These are phyloP conservation scores for Santalum album DNA, from an alignment of 164 flowering plant species.

Conservation along the genomic window DNA sequence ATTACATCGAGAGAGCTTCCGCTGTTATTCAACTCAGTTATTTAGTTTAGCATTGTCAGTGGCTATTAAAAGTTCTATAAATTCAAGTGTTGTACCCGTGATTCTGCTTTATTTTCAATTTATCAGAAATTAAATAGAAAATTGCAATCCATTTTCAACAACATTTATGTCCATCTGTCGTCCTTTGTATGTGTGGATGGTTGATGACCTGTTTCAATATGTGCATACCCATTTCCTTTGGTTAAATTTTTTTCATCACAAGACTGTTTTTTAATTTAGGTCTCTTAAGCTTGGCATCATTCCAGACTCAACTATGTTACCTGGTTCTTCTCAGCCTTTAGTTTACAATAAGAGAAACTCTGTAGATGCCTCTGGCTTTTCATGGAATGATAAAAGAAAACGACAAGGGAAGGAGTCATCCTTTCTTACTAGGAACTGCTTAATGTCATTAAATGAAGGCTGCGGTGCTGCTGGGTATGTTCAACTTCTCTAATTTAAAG, in stretches of 20 bases:
- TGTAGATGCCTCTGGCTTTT: constrained; percentile 49
- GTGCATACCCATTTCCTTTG: neutral
- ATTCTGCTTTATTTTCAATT: too few relatives aligned
- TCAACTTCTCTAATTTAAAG: neutral
- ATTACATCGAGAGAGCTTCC: too few relatives aligned
- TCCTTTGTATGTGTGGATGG: neutral
- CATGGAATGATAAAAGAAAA: constrained; percentile 79
- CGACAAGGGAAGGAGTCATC: constrained; percentile 68
- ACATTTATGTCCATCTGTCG: too few relatives aligned
- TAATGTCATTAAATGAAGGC: constrained; percentile 42
- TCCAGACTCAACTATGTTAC: constrained; percentile 33
- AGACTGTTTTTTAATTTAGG: constrained; percentile 26
- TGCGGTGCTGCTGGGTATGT: constrained; percentile 68
- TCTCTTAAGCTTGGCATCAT: constrained; percentile 85
- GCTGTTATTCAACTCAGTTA: too few relatives aligned
- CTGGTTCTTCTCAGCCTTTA: constrained; percentile 39
- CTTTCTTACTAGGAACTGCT: constrained; percentile 72
- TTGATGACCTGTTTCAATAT: neutral
- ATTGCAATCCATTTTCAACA: too few relatives aligned
- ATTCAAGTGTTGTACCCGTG: too few relatives aligned
- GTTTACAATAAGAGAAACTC: constrained; percentile 49
- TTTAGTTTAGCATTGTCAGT: too few relatives aligned
- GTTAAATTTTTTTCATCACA: neutral
- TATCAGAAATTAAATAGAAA: too few relatives aligned
- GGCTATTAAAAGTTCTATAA: too few relatives aligned